Evolutionary conservation across 768 basidiomycete species (phyloP), one percentile per base, ranked within the genome.

Genomic region (Pisolithus tinctorius): DNA sequence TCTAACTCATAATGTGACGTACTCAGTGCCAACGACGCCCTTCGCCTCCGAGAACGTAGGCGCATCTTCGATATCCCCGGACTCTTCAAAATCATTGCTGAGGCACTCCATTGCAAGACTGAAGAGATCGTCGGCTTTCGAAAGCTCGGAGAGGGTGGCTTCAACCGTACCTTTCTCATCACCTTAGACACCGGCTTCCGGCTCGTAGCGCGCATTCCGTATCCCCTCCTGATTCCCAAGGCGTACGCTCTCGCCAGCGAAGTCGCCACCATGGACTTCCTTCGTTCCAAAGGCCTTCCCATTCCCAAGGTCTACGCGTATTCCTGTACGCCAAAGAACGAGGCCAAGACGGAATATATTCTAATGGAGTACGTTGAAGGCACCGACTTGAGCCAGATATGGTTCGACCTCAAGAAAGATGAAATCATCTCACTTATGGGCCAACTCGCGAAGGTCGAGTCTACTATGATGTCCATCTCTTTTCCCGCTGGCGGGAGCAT

Each of bases 401-500:
- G 71, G 71, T 27, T 58, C 11, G 57, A 69, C 11, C 63, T 77
- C 13, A 60, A 50, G 58, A 71, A 73, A 54, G 11, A 2, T 51
- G 70, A 75, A 6, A 62, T 77, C 57, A 52, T 61, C 56, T 77
- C 74, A 1, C 41, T 79, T 64, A 47, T 69, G 53, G 70, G 68
- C 47, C 74, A 80, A 55, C 64, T 80, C 61, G 66, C 58, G 61
- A 25, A 78, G 54, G 65, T 81, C 58, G 77, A 80, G 63, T 68
- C 73, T 0, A 48, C 54, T 5, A 75, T 78, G 68, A 78, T 77
- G 77, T 72, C 71, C n/a, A 64, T 71, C 37, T 1, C 68, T 53
- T 79, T 78, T 57, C 77, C 74, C 26, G 76, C 73, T 64, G 74
- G 76, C 47, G 75, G 77, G 67, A 75, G 75, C 67, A 66, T 79